Evolutionary conservation across 2,329 filamentous ascomycete species (phyloP).

Genomic region (Sporothrix phasma): DNA sequence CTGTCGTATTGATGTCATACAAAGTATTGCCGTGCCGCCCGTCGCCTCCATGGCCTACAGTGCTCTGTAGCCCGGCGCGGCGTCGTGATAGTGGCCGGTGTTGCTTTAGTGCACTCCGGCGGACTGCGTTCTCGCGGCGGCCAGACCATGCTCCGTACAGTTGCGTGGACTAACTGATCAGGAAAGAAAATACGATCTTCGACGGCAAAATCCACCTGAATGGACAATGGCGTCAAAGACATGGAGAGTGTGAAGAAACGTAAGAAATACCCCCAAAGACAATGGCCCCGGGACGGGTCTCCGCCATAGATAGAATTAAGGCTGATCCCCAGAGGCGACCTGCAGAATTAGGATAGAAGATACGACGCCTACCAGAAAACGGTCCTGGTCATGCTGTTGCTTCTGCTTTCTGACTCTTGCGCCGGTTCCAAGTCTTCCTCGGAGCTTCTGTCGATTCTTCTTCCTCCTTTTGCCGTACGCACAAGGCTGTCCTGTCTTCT

Average conservation of each 20-base stretch:
- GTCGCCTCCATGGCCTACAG: background rate
- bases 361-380: background rate
- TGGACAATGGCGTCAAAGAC: background rate
- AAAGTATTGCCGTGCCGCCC: too few species aligned
- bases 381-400: too few species aligned
- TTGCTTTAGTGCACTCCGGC: background rate
- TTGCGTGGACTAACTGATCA: background rate
- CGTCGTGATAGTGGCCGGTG: background rate
- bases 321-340: background rate
- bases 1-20: background rate
- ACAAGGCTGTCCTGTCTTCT: background rate
- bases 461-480: background rate
- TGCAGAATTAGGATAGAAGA: constrained; percentile 9
- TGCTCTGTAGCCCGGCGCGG: background rate
- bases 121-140: background rate
- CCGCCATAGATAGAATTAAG: background rate
- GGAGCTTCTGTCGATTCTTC: background rate
- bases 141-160: background rate
- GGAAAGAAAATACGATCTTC: background rate
- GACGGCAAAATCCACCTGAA: background rate
- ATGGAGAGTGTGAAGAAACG: background rate
- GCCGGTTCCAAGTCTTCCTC: background rate
- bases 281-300: background rate
- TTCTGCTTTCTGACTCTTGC: background rate
- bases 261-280: background rate